Conservation (phyloP, 2,329 filamentous ascomycete genomes). For the Hypoxylon sp. region DNA sequence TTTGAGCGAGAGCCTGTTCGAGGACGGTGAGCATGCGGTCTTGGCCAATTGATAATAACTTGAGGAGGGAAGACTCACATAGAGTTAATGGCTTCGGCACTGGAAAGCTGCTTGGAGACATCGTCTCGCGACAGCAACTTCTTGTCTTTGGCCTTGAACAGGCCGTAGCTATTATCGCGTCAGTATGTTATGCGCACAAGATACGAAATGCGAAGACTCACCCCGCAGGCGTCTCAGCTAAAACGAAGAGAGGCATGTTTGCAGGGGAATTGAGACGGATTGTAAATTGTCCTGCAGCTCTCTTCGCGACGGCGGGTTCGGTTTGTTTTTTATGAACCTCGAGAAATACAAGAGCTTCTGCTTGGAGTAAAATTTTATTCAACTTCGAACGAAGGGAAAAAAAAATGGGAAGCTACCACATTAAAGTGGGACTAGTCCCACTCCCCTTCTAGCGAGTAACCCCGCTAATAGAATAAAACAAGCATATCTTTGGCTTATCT, state of each 20-base stretch:
- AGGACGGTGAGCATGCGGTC: constrained; percentile 15
- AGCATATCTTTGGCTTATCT: constrained; percentile 11
- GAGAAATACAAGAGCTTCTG: constrained; percentile 37
- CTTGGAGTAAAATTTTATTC: constrained; percentile 43
- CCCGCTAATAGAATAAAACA: constrained; percentile 6
- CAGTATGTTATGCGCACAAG: constrained; percentile 39
- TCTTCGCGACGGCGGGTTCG: constrained; percentile 44
- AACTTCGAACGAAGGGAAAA: constrained; percentile 43
- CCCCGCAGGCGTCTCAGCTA: constrained; percentile 91
- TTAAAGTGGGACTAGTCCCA: constrained; percentile 28
- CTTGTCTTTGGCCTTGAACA: constrained; percentile 99
- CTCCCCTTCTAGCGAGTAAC: constrained; percentile 7
- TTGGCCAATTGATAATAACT: constrained; percentile 18
- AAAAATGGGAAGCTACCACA: constrained; percentile 43
- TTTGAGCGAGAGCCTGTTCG: constrained; percentile 87
- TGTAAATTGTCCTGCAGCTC: constrained; percentile 48
- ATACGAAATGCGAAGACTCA: constrained; percentile 59
- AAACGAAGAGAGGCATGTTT: constrained; percentile 90
- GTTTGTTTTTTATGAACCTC: constrained; percentile 50
- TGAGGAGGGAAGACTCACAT: constrained; percentile 72
- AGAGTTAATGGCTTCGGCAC: constrained; percentile 86
- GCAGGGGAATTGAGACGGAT: constrained; percentile 42
- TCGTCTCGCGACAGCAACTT: constrained; percentile 94
- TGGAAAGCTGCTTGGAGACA: constrained; percentile 79
- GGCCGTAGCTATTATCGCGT: constrained; percentile 80